Evolutionary conservation across 1,139 yeast genomes (phyloP), one percentile per base, ranked within the genome.

Genomic region (Kodamaea anthophila): DNA sequence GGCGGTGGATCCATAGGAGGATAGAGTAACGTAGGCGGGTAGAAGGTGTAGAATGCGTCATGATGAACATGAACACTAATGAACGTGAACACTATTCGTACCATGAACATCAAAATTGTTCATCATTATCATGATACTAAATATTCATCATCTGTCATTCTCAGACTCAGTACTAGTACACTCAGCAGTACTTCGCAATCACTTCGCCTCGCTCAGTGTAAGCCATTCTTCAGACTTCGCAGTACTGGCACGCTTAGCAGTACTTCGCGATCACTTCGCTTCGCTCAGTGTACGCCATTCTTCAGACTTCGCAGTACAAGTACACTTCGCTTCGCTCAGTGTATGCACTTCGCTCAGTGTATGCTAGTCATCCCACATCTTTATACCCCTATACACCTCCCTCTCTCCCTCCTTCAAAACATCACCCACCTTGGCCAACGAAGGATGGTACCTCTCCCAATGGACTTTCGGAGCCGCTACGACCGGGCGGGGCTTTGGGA

Each of bases 401-500:
- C 14, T 23, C 19, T 9, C 22, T 15, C 11, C 25, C 8, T n/a
- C 23, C 16, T 33, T 34, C 15, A 36, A 35, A 13, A 33, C 38
- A 18, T 34, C 31, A 23, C 46, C 39, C 32, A 47, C 51, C 16
- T 26, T 24, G 13, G 30, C 34, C 12, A 43, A 31, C 10, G 35
- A 28, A 29, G 41, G 37, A 33, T 43, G 47, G 39, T 62, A 62
- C 33, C 54, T 54, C 9, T 56, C 42, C 67, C 70, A 65, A 34
- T 63, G 56, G 9, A 66, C 47, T 15, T 43, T 34, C 3, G 73
- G 72, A 23, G 65, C 55, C 33, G 50, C 54, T 19, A 62, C 41
- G 16, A 63, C 50, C 37, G 49, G 52, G 23, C 48, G 47, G 28
- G 61, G 70, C 32, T 51, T 51, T 10, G 71, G 71, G 41, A 65